Percentiles rank a stretch among this genome's conserved stretches.
phyloP scores from a whole-genome alignment of 2,329 filamentous ascomycete genomes.

The Fusarium oxysporum region DNA sequence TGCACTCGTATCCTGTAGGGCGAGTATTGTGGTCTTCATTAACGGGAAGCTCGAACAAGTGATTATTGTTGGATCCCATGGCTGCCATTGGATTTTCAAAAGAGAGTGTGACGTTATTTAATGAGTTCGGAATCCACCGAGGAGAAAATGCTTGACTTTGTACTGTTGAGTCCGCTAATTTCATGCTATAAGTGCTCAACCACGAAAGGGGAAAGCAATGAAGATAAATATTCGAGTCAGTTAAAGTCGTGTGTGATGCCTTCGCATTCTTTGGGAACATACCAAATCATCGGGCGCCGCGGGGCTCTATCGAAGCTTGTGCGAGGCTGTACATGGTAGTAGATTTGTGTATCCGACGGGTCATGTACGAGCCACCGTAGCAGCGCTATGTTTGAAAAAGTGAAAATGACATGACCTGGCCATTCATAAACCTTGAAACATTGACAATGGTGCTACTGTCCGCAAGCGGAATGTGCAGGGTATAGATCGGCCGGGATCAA shows the following conservation, averaged over 20 bases:
- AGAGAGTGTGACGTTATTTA: rapidly evolving
- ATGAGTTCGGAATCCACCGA: background rate
- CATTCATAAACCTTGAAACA: background rate
- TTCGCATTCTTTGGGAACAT: background rate
- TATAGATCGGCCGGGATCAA: background rate
- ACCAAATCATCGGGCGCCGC: background rate
- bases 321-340: background rate
- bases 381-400: background rate
- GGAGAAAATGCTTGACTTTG: background rate
- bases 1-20: background rate
- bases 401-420: background rate
- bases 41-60: background rate
- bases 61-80: background rate
- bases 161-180: background rate
- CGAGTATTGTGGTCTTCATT: too few relatives aligned
- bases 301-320: background rate
- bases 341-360: background rate
- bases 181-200: background rate
- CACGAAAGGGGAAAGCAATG: background rate
- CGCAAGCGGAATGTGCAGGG: background rate
- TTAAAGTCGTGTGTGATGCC: rapidly evolving
- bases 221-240: background rate
- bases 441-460: background rate
- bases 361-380: background rate
- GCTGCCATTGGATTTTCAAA: background rate